Evolutionary conservation across 371 early-diverging fungal species (phyloP).

Genomic region (Batkoa obscura): DNA sequence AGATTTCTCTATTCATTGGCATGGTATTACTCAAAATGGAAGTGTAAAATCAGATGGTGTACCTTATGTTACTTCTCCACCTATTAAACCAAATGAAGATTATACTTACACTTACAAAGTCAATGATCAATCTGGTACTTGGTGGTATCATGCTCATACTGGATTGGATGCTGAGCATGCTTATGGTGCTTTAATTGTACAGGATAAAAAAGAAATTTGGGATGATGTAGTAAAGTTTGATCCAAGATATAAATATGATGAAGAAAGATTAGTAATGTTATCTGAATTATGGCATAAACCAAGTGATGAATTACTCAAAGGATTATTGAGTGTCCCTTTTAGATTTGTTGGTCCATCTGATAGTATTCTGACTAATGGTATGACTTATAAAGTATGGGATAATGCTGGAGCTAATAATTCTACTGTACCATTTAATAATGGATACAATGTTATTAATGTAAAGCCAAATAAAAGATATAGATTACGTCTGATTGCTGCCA

Average conservation of each 20-base stretch:
- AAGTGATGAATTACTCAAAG: background rate
- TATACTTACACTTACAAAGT: constrained; percentile 16
- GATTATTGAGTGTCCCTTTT: background rate
- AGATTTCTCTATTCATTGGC: constrained; percentile 10
- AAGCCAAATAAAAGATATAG: background rate
- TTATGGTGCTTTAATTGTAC: constrained; percentile 12
- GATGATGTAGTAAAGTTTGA: constrained; percentile 7
- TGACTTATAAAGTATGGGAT: constrained; percentile 9
- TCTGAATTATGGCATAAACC: background rate
- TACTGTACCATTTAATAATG: background rate
- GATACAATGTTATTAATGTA: background rate
- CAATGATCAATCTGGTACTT: constrained; percentile 18
- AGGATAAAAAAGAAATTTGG: constrained; percentile 10
- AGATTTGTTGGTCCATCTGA: constrained; percentile 8
- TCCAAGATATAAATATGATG: constrained; percentile 10
- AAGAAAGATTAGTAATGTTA: constrained; percentile 14
- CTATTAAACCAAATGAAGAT: constrained; percentile 12
- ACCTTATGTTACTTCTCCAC: constrained; percentile 10
- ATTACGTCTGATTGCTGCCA: background rate
- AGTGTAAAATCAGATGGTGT: constrained; percentile 9
- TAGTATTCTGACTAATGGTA: constrained; percentile 18
- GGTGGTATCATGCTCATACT: constrained; percentile 20
- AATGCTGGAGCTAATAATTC: background rate
- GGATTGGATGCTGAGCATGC: background rate
- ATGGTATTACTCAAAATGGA: constrained; percentile 8